Base-by-base conservation (phyloP, 2,329 filamentous ascomycete genomes). In the Cryphonectria radicalis region DNA sequence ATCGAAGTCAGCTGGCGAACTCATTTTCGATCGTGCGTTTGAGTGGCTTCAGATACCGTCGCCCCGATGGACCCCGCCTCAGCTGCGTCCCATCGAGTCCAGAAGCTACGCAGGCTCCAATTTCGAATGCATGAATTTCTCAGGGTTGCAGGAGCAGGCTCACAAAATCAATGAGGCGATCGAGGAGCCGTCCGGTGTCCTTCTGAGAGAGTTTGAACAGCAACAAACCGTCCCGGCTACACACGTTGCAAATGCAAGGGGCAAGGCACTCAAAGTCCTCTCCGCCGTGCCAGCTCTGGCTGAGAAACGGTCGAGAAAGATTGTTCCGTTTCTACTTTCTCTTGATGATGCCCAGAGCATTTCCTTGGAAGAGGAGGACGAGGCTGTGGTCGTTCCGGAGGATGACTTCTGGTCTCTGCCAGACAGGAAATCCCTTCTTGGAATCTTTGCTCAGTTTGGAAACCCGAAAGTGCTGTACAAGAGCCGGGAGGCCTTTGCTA, bases 381-480 rank as follows among this genome's bases (percentile, higher is more conserved):
- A 84, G n/a, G 82, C 83, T 72, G 81, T 82, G 32, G 72, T 73
- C 37, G 78, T 82, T 42, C 75, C 79, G 11, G 80, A 80, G 37
- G 82, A 74, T 35, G 81, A 85, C 70, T 73, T 73, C 63, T 96
- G 93, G 92, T 88, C 88, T 32, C 84, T 94, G 70, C 90, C 90
- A 72, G 96, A 99, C 78, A 92, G 95, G 74, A 95, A 97, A 78
- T 88, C 91, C 1, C 90, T 98, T 77, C 86, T 99, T 46, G 87
- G 87, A 1, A 85, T 99, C 7, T 94, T 99, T 77, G 88, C 92
- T 0, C 90, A 94, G 73, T 98, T 98, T 78, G 84, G 87, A 65
- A 99, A 99, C 77, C 94, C 96, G 0, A 92, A 87, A 76, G 94
- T 94, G 0, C 84, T 99, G 4, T 98, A 90, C 80, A 92, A 90